A percentile compares a stretch with the other conserved stretches of the same genome.
Conservation (phyloP, 2,329 filamentous ascomycete species). For the Aspergillus pseudotamarii region DNA sequence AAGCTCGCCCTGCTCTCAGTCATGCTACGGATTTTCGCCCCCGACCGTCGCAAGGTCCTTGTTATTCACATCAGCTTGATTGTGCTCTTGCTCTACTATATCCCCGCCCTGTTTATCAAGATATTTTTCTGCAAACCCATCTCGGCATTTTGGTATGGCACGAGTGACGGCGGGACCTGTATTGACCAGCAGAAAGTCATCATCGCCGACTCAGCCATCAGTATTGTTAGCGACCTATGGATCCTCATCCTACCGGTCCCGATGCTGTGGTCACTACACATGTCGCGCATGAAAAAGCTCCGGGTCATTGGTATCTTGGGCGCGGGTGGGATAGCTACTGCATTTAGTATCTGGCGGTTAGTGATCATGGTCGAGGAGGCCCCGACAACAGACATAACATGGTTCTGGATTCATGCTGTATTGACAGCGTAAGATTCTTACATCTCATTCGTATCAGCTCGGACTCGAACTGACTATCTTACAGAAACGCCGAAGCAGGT, state of each 20-base stretch:
- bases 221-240: constrained; percentile 28
- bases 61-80: constrained; percentile 24
- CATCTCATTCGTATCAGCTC: neutral
- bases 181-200: constrained; percentile 32
- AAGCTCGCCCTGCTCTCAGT: constrained; percentile 32
- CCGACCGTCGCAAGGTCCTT: constrained; percentile 23
- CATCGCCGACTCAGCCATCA: constrained; percentile 37
- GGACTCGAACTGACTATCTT: neutral
- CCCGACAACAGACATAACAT: constrained; percentile 24
- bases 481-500: constrained; percentile 27
- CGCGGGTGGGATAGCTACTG: constrained; percentile 30
- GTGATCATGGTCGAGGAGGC: constrained; percentile 28
- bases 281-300: constrained; percentile 25
- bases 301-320: constrained; percentile 29
- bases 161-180: constrained; percentile 20
- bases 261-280: constrained; percentile 29
- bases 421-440: constrained; percentile 25
- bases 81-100: constrained; percentile 30
- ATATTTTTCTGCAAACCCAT: constrained; percentile 30
- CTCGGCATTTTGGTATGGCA: constrained; percentile 25
- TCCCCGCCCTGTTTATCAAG: constrained; percentile 30
- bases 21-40: constrained; percentile 29
- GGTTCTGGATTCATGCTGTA: constrained; percentile 28
- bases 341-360: constrained; percentile 29
- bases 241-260: constrained; percentile 32